A percentile compares a stretch with the other conserved stretches of the same genome.
Evolutionary conservation across 2,329 filamentous ascomycete species (phyloP).

Genomic region (Botrytis porri): DNA sequence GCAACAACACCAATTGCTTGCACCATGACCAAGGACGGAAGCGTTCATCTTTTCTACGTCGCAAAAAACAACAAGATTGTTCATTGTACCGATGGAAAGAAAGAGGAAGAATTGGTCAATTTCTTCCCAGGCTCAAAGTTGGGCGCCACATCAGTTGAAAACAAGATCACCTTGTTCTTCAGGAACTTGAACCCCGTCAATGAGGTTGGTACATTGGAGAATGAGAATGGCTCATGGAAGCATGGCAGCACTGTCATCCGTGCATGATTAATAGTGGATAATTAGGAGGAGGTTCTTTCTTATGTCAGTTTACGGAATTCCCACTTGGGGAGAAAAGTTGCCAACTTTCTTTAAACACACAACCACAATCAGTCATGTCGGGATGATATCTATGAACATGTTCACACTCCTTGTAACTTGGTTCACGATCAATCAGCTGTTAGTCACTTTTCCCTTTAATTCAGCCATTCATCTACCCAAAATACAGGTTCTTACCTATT

Average conservation of each 20-base stretch:
- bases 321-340: neutral
- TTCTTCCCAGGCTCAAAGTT: conserved; percentile 17
- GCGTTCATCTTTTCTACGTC: conserved; percentile 5
- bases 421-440: neutral
- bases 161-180: conserved; percentile 17
- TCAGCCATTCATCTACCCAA: neutral
- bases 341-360: neutral
- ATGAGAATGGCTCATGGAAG: conserved; percentile 5
- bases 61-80: neutral
- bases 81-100: neutral
- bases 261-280: neutral
- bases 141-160: conserved; percentile 9
- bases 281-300: neutral
- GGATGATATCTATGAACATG: conserved; percentile 1
- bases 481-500: neutral
- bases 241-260: neutral
- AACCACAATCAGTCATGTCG: neutral
- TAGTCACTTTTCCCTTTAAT: neutral
- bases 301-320: conserved; percentile 6
- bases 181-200: conserved; percentile 15
- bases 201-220: conserved; percentile 3
- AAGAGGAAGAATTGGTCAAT: neutral
- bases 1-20: conserved; percentile 9
- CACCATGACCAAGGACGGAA: conserved; percentile 3
- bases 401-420: neutral